Evolutionary conservation across 306 rosid species (phyloP), one percentile per base, ranked within the genome.

Genomic region (Rosa chinensis): DNA sequence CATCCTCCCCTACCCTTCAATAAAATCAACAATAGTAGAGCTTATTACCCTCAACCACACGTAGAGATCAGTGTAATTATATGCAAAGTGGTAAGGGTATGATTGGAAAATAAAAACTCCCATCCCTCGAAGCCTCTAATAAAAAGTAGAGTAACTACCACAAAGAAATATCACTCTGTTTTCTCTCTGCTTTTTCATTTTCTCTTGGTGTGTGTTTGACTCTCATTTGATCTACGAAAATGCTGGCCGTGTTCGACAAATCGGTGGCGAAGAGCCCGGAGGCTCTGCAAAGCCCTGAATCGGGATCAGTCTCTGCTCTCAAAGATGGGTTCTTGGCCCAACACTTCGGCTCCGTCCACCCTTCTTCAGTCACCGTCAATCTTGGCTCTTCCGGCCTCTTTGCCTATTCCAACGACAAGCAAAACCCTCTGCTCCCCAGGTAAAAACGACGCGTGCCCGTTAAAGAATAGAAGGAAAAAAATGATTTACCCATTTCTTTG

Each of bases 371-470:
- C 83, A 77, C 88, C 81, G 86, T 93, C 82, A 91, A 89, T 74
- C 90, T 95, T 52, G 96, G 90, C 45, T 61, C 98, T 4, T 78
- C 92, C 0, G 97, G 92, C 71, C 58, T 85, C 79, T 2, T 96
- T 62, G 90, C 91, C 2, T 96, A 90, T 77, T 89, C 97, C 66
- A 84, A 80, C 74, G 74, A 90, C 8, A 89, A 48, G 40, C 94
- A 95, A 82, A 93, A 88, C 82, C 98, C 97, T 10, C 81, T 93
- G 16, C 93, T 96, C 43, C 98, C 98, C n/a, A 93, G 97, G 99
- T 95, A 44, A 79, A 1, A 40, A 50, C 37, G 53, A 53, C 43
- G 44, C 21, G n/a, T 42, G 7, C 70, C 32, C 82, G 42, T 45
- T 39, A 61, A 44, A 52, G 61, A 21, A 39, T 5, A 43, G 62